These are phyloP conservation scores for Puccinia novopanici DNA, from an alignment of 1,284 basidiomycete species.

Conservation along the genomic window DNA sequence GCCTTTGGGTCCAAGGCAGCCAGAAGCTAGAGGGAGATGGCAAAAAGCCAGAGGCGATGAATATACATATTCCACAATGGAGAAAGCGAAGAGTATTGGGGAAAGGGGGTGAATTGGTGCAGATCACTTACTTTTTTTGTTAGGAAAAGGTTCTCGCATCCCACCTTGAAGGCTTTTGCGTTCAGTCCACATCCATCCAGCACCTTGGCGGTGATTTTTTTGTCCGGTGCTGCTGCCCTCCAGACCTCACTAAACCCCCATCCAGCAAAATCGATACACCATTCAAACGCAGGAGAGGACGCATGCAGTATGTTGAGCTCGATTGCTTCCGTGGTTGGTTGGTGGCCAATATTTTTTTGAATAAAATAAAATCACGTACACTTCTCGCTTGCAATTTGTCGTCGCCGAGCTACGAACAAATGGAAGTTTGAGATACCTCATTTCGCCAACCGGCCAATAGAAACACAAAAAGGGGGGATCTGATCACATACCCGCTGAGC, in stretches of 20 bases:
- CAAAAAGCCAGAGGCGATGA: neutral
- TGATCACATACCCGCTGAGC: conserved; percentile 16
- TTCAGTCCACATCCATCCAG: conserved; percentile 35
- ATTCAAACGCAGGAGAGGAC: neutral
- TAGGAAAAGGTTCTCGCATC: conserved; percentile 35
- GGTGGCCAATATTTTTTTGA: too few relatives aligned
- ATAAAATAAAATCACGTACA: neutral
- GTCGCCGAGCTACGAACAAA: conserved; percentile 12
- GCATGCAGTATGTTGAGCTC: too few relatives aligned
- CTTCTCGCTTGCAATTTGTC: conserved; percentile 12
- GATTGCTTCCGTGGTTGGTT: too few relatives aligned
- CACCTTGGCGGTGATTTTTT: conserved; percentile 29
- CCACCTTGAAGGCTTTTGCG: conserved; percentile 6
- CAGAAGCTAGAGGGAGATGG: neutral
- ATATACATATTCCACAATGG: neutral
- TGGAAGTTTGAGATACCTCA: too few relatives aligned
- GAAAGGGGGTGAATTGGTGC: too few relatives aligned
- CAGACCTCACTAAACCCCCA: neutral
- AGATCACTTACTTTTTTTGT: conserved; percentile 37
- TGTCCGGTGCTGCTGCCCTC: conserved; percentile 9
- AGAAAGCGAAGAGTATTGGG: neutral
- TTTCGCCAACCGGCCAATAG: too few relatives aligned
- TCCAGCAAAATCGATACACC: neutral
- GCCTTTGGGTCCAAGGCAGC: neutral
- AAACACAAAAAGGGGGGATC: neutral